These are phyloP conservation scores for Wickerhamomyces hampshirensis DNA, from an alignment of 805 yeast species.

Conservation along the genomic window DNA sequence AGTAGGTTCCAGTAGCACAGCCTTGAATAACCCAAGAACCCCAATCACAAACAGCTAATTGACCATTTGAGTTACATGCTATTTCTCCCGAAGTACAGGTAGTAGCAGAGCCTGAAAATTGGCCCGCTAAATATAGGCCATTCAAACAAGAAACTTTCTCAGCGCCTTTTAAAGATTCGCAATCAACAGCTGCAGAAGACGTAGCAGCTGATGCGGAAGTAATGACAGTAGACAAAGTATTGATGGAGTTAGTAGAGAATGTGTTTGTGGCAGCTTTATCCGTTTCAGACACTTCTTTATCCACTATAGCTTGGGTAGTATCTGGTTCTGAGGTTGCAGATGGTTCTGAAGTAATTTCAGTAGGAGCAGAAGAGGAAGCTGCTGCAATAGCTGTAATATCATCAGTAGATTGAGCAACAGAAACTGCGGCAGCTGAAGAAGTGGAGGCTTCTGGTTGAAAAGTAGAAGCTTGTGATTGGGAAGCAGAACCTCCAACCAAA, in stretches of 20 bases:
- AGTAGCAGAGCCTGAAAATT: conserved; percentile 35
- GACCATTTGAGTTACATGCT: conserved; percentile 48
- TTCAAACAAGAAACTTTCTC: conserved; percentile 42
- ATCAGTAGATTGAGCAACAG: conserved; percentile 5
- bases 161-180: conserved; percentile 34
- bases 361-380: conserved; percentile 9
- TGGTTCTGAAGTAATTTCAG: neutral
- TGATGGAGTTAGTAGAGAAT: conserved; percentile 5
- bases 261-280: conserved; percentile 8
- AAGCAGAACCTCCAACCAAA: conserved; percentile 5
- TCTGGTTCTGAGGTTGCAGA: conserved; percentile 5
- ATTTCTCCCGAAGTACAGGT: conserved; percentile 42
- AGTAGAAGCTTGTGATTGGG: neutral
- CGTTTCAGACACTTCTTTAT: no score
- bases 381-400: conserved; percentile 8
- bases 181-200: conserved; percentile 20
- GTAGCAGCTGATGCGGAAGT: conserved; percentile 10
- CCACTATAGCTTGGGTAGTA: no score
- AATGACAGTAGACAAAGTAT: conserved; percentile 10
- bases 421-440: conserved; percentile 2
- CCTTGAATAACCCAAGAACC: conserved; percentile 52
- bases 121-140: conserved; percentile 37
- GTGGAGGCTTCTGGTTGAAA: conserved; percentile 3
- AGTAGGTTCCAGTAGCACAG: conserved; percentile 62
- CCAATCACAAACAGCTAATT: conserved; percentile 50